Percentiles rank a stretch among this genome's conserved stretches.
These are phyloP conservation scores for Raffaelea arxii DNA, from an alignment of 2,329 filamentous ascomycete species.

Conservation along the genomic window DNA sequence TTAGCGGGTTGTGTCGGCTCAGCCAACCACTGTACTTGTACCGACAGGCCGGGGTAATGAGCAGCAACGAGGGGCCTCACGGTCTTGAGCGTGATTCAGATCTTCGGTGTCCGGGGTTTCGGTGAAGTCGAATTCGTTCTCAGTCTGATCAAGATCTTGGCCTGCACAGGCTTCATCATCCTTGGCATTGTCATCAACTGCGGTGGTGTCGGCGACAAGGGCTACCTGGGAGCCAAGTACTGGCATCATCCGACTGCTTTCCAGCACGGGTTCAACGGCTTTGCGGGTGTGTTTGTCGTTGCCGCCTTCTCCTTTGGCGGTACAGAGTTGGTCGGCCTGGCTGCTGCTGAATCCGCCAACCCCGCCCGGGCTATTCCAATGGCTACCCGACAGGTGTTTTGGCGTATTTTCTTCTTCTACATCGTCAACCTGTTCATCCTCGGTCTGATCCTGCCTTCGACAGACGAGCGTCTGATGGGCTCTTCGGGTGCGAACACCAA, in stretches of 20 bases:
- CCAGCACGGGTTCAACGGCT: conserved; percentile 39
- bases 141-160: conserved; percentile 45
- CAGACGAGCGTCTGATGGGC: conserved; percentile 29
- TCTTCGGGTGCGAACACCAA: conserved; percentile 30
- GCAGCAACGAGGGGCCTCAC: no score
- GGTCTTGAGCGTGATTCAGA: conserved; percentile 38
- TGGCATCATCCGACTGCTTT: conserved; percentile 50
- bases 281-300: conserved; percentile 40
- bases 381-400: conserved; percentile 45
- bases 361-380: conserved; percentile 37
- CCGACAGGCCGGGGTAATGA: no score
- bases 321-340: conserved; percentile 42
- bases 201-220: conserved; percentile 44
- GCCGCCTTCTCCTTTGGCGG: conserved; percentile 42
- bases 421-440: conserved; percentile 41
- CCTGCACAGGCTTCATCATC: conserved; percentile 55
- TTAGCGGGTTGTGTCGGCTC: no score
- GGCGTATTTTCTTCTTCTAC: conserved; percentile 44
- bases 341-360: conserved; percentile 40
- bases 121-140: conserved; percentile 51
- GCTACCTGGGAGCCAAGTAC: conserved; percentile 52
- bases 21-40: no score
- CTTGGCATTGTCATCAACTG: conserved; percentile 50
- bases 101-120: conserved; percentile 49
- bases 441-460: conserved; percentile 36